Percentiles rank a stretch among this genome's conserved stretches.
Evolutionary conservation across 148 eudicot genomes (phyloP).

Genomic region (Heliamphora exappendiculata): DNA sequence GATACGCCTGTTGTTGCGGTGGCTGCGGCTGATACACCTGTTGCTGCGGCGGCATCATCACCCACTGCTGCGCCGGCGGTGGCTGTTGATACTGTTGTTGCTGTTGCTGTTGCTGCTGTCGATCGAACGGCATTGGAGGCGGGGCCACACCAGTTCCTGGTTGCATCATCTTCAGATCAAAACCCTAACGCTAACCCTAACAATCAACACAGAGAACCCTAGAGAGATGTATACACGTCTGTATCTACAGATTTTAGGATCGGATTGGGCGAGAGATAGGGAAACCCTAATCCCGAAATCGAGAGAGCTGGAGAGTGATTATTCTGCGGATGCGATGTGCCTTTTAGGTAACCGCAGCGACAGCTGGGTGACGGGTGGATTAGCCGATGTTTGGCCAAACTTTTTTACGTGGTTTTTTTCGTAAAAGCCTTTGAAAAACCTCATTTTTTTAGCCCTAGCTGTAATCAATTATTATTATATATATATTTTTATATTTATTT

Average conservation of each 20-base stretch:
- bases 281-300: not conserved
- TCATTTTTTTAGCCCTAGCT: too few relatives aligned
- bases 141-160: constrained; percentile 46
- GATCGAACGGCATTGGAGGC: constrained; percentile 36
- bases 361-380: too few relatives aligned
- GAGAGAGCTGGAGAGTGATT: not conserved
- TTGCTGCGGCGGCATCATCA: constrained; percentile 40
- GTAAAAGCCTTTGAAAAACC: too few relatives aligned
- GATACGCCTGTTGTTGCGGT: constrained; percentile 12
- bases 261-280: not conserved
- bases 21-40: constrained; percentile 23
- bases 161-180: constrained; percentile 53
- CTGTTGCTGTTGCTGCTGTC: constrained; percentile 24
- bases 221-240: not conserved
- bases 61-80: constrained; percentile 51
- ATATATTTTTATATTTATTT: too few relatives aligned
- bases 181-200: constrained; percentile 17
- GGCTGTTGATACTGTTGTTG: constrained; percentile 33
- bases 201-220: not conserved
- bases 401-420: too few relatives aligned
- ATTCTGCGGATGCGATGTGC: not conserved
- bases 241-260: not conserved
- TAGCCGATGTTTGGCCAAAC: too few relatives aligned
- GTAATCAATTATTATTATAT: too few relatives aligned
- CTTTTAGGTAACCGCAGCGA: not conserved